These are phyloP conservation scores for Santalum album DNA, from an alignment of 164 flowering plant genomes.

Conservation along the genomic window DNA sequence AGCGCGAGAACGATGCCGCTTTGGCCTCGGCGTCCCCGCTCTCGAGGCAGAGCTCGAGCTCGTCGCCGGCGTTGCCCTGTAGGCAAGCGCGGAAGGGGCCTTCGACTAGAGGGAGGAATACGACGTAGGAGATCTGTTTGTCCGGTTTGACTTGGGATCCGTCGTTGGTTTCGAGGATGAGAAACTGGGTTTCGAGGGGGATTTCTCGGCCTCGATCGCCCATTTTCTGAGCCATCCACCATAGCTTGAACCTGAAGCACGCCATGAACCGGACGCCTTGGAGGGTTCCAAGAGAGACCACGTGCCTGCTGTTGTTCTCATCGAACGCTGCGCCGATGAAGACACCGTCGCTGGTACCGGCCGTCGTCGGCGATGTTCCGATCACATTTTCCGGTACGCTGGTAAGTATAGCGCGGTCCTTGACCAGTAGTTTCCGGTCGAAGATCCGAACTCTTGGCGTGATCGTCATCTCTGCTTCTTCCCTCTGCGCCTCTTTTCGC, in stretches of 20 bases:
- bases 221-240: conserved; percentile 99
- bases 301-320: conserved; percentile 52
- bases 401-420: conserved; percentile 50
- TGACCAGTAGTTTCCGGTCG: conserved; percentile 53
- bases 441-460: conserved; percentile 54
- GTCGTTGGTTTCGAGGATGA: conserved; percentile 54
- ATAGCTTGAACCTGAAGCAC: conserved; percentile 81
- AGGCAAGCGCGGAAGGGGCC: conserved; percentile 69
- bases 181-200: conserved; percentile 86
- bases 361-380: conserved; percentile 44
- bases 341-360: conserved; percentile 66
- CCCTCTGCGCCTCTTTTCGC: not conserved
- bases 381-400: conserved; percentile 66
- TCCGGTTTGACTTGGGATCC: conserved; percentile 39
- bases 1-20: conserved; percentile 48
- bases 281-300: conserved; percentile 60
- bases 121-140: conserved; percentile 45
- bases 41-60: conserved; percentile 76
- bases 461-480: conserved; percentile 53
- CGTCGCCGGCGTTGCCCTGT: conserved; percentile 65
- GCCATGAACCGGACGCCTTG: conserved; percentile 68
- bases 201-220: conserved; percentile 67
- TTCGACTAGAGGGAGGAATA: conserved; percentile 82
- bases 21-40: conserved; percentile 70
- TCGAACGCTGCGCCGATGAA: conserved; percentile 68